Base-by-base conservation (phyloP, 768 basidiomycete genomes). In the Sistotremastrum niveocremeum region DNA sequence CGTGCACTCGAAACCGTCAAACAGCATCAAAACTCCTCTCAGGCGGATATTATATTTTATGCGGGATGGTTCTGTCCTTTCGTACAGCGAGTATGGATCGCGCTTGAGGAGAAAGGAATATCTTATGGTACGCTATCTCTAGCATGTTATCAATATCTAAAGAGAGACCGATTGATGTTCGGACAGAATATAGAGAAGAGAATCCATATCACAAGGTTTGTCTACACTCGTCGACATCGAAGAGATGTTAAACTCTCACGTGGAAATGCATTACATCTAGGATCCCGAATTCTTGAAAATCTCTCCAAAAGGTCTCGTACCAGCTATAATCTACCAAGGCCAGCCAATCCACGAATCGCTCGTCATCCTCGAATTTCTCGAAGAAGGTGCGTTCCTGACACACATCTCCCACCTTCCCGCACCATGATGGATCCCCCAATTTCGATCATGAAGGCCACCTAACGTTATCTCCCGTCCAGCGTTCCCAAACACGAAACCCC, bases 241-340 rank as follows among this genome's bases (percentile, higher is more conserved):
- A 75, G 53, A 60, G 67, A 10, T 66, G 72, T 37, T 76, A 76
- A 55, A 62, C 77, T 32, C 70, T 74, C 72, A 49, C 34, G 66
- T 46, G 32, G 11, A 30, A 34, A 11, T 34, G 4, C 42, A 20
- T 29, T 33, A 12, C 31, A 37, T 12, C 33, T 47, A 7, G 7
- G 29, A 53, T 30, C 12, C 53, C 10, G 48, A 49, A 32, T 49
- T 55, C 33, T 41, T 55, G 65, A 67, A 65, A 34, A 70, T 84
- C 53, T 81, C 81, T 49, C 81, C 82, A 0, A 79, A 76, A 53
- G 81, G 82, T 4, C 70, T 83, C 39, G 80, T 84, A 7, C 81
- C 81, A 0, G 65, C 71, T 0, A 65, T 77, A 56, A 71, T 73
- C 44, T 72, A 73, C 46, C 56, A 62, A 34, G 65, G 63, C 11